Evolutionary conservation across 1,284 basidiomycete species (phyloP).

Genomic region (Puccinia horiana): DNA sequence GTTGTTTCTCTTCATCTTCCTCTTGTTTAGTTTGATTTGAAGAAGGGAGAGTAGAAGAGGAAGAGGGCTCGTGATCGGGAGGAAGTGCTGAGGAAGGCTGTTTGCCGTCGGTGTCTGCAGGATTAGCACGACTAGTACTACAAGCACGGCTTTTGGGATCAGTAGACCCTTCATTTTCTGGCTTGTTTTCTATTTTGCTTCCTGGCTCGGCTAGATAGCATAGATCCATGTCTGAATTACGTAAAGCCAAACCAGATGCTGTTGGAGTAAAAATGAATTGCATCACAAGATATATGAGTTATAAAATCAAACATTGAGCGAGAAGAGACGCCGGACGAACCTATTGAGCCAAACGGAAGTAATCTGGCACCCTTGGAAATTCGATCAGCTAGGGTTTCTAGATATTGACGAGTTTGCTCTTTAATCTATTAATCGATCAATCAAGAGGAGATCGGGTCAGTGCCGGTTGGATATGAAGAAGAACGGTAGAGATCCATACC

Average conservation of each 20-base stretch:
- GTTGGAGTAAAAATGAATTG: slow-evolving; percentile 72
- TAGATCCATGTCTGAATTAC: slow-evolving; percentile 84
- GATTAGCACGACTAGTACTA: neutral
- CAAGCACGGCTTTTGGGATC: neutral
- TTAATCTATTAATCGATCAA: slow-evolving; percentile 64
- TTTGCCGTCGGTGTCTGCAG: slow-evolving; percentile 1
- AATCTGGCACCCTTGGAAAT: slow-evolving; percentile 89
- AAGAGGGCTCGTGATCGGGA: neutral
- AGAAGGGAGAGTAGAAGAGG: neutral
- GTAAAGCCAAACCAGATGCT: slow-evolving; percentile 30
- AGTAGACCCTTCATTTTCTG: slow-evolving; percentile 59
- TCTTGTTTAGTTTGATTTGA: slow-evolving; percentile 40
- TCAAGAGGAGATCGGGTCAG: neutral
- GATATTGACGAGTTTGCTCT: slow-evolving; percentile 89
- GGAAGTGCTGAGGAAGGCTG: neutral
- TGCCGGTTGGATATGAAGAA: neutral
- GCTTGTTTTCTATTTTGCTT: slow-evolving; percentile 57
- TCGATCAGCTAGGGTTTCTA: slow-evolving; percentile 89
- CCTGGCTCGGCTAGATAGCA: slow-evolving; percentile 86
- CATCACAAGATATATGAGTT: slow-evolving; percentile 66
- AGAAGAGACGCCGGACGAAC: slow-evolving; percentile 55
- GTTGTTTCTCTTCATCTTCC: slow-evolving; percentile 17
- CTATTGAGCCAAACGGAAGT: slow-evolving; percentile 77
- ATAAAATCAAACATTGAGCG: slow-evolving; percentile 58
- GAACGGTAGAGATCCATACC: slow-evolving; percentile 53